phyloP scores from a whole-genome alignment of 495 filamentous ascomycete species.

The Daldinia grandis region DNA sequence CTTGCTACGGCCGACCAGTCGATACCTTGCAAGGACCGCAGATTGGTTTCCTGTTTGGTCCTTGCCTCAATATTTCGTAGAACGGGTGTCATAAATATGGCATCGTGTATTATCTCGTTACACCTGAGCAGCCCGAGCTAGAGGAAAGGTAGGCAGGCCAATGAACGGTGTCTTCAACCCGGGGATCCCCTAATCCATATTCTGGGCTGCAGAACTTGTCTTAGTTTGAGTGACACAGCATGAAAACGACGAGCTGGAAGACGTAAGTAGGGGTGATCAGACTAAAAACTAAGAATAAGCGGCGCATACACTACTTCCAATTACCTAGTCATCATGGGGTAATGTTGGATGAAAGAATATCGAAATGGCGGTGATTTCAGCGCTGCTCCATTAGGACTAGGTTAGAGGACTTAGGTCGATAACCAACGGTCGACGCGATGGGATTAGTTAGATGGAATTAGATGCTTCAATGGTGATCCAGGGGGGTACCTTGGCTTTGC shows the following conservation, averaged over 20 bases:
- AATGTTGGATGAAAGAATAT: constrained; percentile 11
- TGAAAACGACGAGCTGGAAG: constrained; percentile 20
- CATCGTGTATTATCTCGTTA: constrained; percentile 22
- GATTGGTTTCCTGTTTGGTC: constrained; percentile 15
- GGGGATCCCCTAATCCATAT: constrained; percentile 36
- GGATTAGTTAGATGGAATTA: constrained; percentile 19
- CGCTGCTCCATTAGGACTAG: constrained; percentile 21
- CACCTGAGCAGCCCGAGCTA: constrained; percentile 27
- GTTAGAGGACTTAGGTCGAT: constrained; percentile 6
- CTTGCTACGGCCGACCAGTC: constrained; percentile 10
- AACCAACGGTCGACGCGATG: constrained; percentile 12
- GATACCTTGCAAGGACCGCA: constrained; percentile 21
- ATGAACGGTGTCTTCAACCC: constrained; percentile 25
- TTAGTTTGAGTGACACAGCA: constrained; percentile 37
- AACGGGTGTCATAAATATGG: constrained; percentile 17
- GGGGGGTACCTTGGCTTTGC: not conserved
- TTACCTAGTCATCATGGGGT: constrained; percentile 21
- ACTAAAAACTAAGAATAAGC: constrained; percentile 30
- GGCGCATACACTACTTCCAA: not conserved
- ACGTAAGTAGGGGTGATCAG: constrained; percentile 12
- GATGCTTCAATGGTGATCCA: not conserved
- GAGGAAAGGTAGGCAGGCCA: constrained; percentile 9
- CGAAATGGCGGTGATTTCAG: constrained; percentile 34
- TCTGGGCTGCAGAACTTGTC: constrained; percentile 42
- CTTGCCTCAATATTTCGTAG: constrained; percentile 13